Evolutionary conservation across 768 basidiomycete genomes (phyloP).

Genomic region (Lyophyllum shimeji): DNA sequence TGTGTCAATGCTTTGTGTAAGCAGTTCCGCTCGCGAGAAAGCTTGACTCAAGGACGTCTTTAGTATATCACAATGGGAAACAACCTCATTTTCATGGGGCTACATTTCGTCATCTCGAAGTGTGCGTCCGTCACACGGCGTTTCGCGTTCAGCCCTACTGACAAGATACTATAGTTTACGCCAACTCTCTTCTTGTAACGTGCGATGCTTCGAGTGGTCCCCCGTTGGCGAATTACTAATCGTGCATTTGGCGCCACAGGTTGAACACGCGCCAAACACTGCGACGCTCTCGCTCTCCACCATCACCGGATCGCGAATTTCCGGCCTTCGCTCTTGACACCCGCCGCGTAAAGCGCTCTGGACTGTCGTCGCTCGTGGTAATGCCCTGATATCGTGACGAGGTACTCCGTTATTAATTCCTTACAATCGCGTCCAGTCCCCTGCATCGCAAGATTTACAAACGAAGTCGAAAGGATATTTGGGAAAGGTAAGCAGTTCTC

Average conservation of each 20-base stretch:
- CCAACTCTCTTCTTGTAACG: not conserved
- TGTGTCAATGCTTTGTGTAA: not conserved
- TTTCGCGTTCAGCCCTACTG: not conserved
- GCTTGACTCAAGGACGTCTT: not conserved
- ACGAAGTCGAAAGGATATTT: not conserved
- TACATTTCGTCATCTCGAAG: not conserved
- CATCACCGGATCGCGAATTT: conserved; percentile 4
- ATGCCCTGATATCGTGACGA: not conserved
- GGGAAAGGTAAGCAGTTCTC: not conserved
- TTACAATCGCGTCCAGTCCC: not conserved
- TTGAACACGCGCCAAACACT: conserved; percentile 24
- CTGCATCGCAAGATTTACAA: not conserved
- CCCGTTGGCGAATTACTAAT: not conserved
- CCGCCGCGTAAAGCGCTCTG: not conserved
- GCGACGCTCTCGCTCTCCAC: conserved; percentile 14
- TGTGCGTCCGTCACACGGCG: not conserved
- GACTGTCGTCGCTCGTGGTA: not conserved
- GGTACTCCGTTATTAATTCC: not conserved
- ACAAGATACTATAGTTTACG: not conserved
- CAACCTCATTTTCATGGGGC: not conserved
- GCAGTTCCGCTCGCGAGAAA: not conserved
- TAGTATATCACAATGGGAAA: not conserved
- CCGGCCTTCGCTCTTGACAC: conserved; percentile 3
- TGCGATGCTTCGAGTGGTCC: not conserved
- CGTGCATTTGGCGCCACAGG: not conserved